Percentiles rank a stretch among this genome's conserved stretches.
Conservation (phyloP, 1,284 basidiomycete genomes). For the Ceratobasidium theobromae region DNA sequence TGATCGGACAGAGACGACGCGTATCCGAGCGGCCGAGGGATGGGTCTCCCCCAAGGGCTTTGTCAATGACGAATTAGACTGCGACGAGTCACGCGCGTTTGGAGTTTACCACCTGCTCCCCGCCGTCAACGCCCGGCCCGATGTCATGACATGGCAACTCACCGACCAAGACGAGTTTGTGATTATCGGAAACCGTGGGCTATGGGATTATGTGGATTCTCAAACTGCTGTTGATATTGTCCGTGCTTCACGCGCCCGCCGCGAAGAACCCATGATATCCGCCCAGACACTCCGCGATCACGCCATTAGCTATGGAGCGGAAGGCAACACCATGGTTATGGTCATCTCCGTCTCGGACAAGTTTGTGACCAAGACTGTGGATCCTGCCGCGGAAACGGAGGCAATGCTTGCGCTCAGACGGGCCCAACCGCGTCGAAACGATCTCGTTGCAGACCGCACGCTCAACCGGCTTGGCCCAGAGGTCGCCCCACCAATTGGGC, state of each 20-base stretch:
- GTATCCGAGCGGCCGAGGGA: slow-evolving; percentile 90
- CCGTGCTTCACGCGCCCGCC: slow-evolving; percentile 59
- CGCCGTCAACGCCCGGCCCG: slow-evolving; percentile 87
- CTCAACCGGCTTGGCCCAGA: slow-evolving; percentile 71
- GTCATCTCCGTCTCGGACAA: slow-evolving; percentile 84
- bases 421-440: slow-evolving; percentile 41
- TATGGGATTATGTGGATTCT: slow-evolving; percentile 95
- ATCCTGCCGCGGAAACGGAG: slow-evolving; percentile 37
- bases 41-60: slow-evolving; percentile 95
- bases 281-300: slow-evolving; percentile 97
- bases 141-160: slow-evolving; percentile 70
- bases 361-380: slow-evolving; percentile 55
- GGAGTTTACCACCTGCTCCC: slow-evolving; percentile 92
- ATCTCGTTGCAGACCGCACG: slow-evolving; percentile 47
- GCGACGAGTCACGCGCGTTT: slow-evolving; percentile 79
- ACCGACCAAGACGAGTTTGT: slow-evolving; percentile 93
- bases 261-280: slow-evolving; percentile 91
- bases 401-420: slow-evolving; percentile 38
- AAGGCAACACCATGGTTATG: slow-evolving; percentile 98
- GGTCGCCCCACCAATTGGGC: slow-evolving; percentile 84
- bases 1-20: slow-evolving; percentile 78
- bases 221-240: slow-evolving; percentile 98
- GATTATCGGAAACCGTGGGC: slow-evolving; percentile 88
- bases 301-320: slow-evolving; percentile 94
- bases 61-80: slow-evolving; percentile 88